Conservation (phyloP, 805 yeast genomes). For the Saccharomycopsis sp. region DNA sequence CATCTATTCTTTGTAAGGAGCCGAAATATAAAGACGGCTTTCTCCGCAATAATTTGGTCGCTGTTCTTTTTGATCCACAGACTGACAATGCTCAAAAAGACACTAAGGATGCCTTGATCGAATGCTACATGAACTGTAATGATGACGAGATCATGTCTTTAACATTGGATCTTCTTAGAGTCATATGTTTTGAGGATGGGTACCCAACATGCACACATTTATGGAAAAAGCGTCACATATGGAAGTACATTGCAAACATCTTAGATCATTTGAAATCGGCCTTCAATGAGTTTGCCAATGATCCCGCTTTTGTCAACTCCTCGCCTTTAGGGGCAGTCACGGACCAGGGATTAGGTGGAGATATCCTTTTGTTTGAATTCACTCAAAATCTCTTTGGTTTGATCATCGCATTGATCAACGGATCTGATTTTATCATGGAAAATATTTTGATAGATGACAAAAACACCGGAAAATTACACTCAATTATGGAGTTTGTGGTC, state of each 20-base stretch:
- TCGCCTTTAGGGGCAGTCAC: not conserved
- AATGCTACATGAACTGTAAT: slow-evolving; percentile 5
- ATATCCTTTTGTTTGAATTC: slow-evolving; percentile 51
- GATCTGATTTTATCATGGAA: slow-evolving; percentile 54
- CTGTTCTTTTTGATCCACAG: not conserved
- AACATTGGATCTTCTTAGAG: slow-evolving; percentile 74
- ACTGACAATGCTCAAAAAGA: not conserved
- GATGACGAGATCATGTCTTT: slow-evolving; percentile 73
- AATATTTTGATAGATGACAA: slow-evolving; percentile 28
- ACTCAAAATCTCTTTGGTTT: slow-evolving; percentile 70
- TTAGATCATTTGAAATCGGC: slow-evolving; percentile 46
- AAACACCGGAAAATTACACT: slow-evolving; percentile 28
- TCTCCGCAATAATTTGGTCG: not conserved
- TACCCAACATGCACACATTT: slow-evolving; percentile 67
- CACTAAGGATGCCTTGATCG: not conserved
- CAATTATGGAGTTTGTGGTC: slow-evolving; percentile 33
- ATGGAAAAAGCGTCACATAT: slow-evolving; percentile 67
- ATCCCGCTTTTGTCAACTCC: not conserved
- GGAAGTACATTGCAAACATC: slow-evolving; percentile 51
- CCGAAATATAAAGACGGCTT: not conserved
- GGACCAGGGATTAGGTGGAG: slow-evolving; percentile 33
- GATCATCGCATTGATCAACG: slow-evolving; percentile 56
- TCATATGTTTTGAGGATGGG: slow-evolving; percentile 80
- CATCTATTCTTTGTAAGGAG: not conserved
- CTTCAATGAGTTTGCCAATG: slow-evolving; percentile 30